Conservation (phyloP, 176 grass and related monocot genomes). For the Aegilops speltoides region DNA sequence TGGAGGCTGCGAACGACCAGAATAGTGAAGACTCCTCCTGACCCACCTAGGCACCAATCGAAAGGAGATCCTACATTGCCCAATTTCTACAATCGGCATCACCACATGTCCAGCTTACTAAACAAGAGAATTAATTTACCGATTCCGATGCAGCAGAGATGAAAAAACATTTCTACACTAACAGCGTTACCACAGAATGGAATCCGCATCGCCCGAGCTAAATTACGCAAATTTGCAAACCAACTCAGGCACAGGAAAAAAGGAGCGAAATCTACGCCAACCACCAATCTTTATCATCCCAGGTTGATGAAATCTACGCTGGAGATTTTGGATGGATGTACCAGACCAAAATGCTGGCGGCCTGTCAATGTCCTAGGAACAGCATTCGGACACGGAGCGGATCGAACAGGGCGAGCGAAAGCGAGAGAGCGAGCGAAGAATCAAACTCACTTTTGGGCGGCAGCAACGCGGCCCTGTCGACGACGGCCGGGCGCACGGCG, state of each 20-base stretch:
- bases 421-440: not conserved
- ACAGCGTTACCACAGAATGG: not conserved
- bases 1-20: constrained; percentile 9
- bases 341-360: constrained; percentile 21
- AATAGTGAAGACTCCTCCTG: constrained; percentile 14
- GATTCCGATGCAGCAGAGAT: not conserved
- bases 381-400: not conserved
- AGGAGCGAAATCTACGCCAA: constrained; percentile 28
- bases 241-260: not conserved
- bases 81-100: not conserved
- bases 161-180: not conserved
- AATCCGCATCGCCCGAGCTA: not conserved
- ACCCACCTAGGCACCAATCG: not conserved
- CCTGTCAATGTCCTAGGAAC: constrained; percentile 37
- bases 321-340: constrained; percentile 25
- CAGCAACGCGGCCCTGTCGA: constrained; percentile 40
- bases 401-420: not conserved
- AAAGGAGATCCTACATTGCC: not conserved
- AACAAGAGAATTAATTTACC: not conserved
- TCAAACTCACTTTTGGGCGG: constrained; percentile 75
- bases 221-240: not conserved
- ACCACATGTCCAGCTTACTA: not conserved
- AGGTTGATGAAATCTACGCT: not conserved
- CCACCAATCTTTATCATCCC: constrained; percentile 12
- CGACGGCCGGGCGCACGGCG: constrained; percentile 15